These are phyloP conservation scores for Tetrahymena malaccensis DNA, from an alignment of 73 alveolate species.

Conservation along the genomic window DNA sequence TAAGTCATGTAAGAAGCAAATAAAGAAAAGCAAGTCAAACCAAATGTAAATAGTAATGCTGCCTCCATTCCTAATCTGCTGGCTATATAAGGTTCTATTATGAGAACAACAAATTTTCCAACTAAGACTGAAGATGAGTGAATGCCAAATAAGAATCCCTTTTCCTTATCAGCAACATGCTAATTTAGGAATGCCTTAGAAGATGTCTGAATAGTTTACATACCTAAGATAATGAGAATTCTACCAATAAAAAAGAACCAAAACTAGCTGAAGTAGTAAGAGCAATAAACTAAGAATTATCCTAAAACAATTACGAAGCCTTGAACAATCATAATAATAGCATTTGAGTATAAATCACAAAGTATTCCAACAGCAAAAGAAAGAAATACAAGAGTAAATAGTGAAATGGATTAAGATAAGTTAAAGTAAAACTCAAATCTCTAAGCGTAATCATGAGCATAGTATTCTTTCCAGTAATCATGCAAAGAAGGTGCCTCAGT, in stretches of 20 bases:
- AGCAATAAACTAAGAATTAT: neutral
- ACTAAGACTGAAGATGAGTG: neutral
- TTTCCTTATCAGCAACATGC: neutral
- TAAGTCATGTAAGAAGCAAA: neutral
- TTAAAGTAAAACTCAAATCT: neutral
- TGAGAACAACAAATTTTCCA: neutral
- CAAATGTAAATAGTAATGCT: neutral
- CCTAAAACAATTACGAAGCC: neutral
- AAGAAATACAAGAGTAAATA: neutral
- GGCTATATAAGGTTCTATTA: neutral
- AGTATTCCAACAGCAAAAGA: neutral
- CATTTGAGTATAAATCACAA: neutral
- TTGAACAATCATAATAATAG: neutral
- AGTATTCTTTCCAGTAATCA: neutral
- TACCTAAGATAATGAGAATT: neutral
- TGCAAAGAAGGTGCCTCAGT: neutral
- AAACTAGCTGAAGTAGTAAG: neutral
- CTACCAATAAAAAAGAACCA: neutral
- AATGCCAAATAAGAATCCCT: neutral
- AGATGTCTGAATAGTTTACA: neutral
- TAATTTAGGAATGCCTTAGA: neutral
- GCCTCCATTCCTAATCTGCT: neutral
- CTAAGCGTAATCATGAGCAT: neutral
- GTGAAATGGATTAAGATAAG: neutral
- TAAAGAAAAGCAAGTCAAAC: neutral